phyloP scores from a whole-genome alignment of 306 rosid species.

The Lathyrus oleraceus region DNA sequence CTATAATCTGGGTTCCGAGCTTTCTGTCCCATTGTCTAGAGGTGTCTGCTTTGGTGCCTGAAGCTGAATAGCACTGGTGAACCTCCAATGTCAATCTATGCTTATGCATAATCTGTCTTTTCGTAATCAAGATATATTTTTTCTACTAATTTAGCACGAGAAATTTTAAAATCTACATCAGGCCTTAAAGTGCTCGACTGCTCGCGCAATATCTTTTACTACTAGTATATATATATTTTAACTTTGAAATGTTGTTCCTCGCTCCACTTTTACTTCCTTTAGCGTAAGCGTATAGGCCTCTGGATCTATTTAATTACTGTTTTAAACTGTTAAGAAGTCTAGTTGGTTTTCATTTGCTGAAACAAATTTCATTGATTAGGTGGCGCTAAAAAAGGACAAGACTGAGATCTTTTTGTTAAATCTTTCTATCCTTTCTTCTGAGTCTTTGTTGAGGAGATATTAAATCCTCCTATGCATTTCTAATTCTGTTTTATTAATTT shows the following conservation, averaged over 20 bases:
- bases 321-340: constrained; percentile 4
- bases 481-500: not conserved
- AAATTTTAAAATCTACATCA: constrained; percentile 14
- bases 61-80: constrained; percentile 69
- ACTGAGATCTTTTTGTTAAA: not conserved
- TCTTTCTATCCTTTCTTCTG: not conserved
- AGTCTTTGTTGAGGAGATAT: not conserved
- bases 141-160: constrained; percentile 20
- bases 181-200: not conserved
- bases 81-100: constrained; percentile 45
- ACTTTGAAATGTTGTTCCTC: not conserved
- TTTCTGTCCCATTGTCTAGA: constrained; percentile 42
- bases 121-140: constrained; percentile 16
- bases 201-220: not conserved
- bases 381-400: not conserved
- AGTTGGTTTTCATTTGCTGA: not conserved
- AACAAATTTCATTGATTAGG: not conserved
- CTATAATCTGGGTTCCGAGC: constrained; percentile 43
- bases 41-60: constrained; percentile 55
- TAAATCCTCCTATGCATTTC: not conserved
- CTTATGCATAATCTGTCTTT: constrained; percentile 33
- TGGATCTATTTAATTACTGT: constrained; percentile 29
- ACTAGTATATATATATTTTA: constrained; percentile 3
- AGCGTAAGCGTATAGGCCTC: constrained; percentile 13
- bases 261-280: constrained; percentile 5